Conservation (phyloP, 1,139 yeast genomes). For the Komagataea norvegica region DNA sequence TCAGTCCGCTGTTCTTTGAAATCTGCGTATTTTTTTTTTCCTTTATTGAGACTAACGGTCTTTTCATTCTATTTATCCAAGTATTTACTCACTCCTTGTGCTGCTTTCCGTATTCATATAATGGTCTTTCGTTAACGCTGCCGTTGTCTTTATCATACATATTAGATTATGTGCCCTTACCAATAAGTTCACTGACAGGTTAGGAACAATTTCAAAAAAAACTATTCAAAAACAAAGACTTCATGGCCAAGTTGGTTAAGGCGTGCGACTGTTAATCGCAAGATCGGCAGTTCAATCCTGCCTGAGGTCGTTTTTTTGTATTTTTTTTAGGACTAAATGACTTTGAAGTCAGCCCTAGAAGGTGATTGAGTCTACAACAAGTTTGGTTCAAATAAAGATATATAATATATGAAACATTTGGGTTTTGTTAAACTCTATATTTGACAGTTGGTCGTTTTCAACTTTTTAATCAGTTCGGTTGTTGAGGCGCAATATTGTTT, state of each 20-base stretch:
- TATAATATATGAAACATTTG: not conserved
- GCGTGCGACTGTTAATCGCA: slow-evolving; percentile 31
- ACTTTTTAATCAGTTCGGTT: not conserved
- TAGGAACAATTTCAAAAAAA: too few relatives aligned
- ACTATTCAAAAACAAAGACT: too few relatives aligned
- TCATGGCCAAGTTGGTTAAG: slow-evolving; percentile 31
- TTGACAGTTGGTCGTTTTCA: not conserved
- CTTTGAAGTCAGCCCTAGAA: not conserved
- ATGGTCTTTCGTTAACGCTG: too few relatives aligned
- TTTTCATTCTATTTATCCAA: too few relatives aligned
- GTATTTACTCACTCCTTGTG: too few relatives aligned
- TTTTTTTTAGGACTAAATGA: not conserved
- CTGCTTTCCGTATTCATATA: too few relatives aligned
- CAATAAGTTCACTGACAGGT: too few relatives aligned
- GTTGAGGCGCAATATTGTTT: slow-evolving; percentile 3
- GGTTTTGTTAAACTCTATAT: not conserved
- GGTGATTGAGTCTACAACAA: not conserved
- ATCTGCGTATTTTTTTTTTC: too few relatives aligned
- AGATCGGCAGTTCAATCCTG: slow-evolving; percentile 31
- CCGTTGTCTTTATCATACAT: too few relatives aligned
- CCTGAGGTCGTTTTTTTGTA: slow-evolving; percentile 26
- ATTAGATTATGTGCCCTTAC: too few relatives aligned
- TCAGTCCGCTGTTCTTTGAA: too few relatives aligned
- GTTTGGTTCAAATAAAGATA: not conserved
- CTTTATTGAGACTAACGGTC: too few relatives aligned